Percentiles rank a stretch among this genome's conserved stretches.
These are phyloP conservation scores for Monosporascus sp. DNA, from an alignment of 2,329 filamentous ascomycete genomes.

Conservation along the genomic window DNA sequence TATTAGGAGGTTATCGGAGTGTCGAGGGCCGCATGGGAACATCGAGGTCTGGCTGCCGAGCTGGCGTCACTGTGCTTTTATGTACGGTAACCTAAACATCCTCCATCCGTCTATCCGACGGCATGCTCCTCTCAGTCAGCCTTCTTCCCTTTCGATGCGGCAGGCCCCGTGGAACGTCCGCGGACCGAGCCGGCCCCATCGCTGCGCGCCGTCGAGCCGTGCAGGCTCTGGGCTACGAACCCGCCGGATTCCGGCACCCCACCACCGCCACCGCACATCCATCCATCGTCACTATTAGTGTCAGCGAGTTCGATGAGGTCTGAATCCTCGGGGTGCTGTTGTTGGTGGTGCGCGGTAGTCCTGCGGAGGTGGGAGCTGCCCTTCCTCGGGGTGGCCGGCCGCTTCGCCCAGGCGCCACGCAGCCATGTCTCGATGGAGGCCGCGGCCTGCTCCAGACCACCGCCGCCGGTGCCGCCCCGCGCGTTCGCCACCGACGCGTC, in stretches of 20 bases:
- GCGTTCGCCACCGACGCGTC: constrained; percentile 35
- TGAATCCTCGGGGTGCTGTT: constrained; percentile 37
- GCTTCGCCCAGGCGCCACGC: constrained; percentile 69
- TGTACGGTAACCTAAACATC: too few relatives aligned
- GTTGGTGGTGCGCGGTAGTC: constrained; percentile 14
- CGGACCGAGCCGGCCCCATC: constrained; percentile 34
- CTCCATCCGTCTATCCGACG: too few relatives aligned
- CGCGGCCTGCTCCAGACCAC: constrained; percentile 73
- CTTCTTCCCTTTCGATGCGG: constrained; percentile 39
- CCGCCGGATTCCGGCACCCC: constrained; percentile 17
- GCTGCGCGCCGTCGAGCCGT: constrained; percentile 34
- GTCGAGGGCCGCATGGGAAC: too few relatives aligned
- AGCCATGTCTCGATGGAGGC: constrained; percentile 89
- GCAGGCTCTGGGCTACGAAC: constrained; percentile 27
- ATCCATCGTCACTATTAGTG: constrained; percentile 51
- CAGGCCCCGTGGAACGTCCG: constrained; percentile 30
- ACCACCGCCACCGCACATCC: constrained; percentile 11
- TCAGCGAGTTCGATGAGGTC: constrained; percentile 72
- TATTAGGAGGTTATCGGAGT: too few relatives aligned
- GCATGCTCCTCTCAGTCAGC: constrained; percentile 29
- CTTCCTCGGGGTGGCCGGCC: constrained; percentile 47
- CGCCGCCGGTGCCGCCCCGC: constrained; percentile 47
- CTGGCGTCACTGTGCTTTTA: too few relatives aligned
- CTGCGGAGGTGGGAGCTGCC: constrained; percentile 25
- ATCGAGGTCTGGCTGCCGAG: too few relatives aligned